Base-by-base conservation (phyloP, 257 asterid genomes). In the Solanum chmielewskii region DNA sequence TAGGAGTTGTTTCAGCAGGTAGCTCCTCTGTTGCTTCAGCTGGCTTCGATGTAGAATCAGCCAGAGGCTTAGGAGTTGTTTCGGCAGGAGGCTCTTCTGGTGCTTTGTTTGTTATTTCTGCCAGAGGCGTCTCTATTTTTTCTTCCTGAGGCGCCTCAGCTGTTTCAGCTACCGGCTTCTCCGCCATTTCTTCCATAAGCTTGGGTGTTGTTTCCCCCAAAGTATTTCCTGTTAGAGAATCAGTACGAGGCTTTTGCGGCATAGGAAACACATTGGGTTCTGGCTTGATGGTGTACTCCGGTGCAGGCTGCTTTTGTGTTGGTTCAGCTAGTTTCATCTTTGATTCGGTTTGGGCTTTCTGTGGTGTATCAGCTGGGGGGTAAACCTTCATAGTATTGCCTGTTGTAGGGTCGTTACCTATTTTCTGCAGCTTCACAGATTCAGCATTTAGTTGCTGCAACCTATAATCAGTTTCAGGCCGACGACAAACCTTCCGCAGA, bases 401-500 rank as follows among this genome's bases (percentile, higher is more conserved):
- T 6, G 82, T 85, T 74, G 59, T 91, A 87, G 89, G 77, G 47
- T 90, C 91, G 1, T 83, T 41, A 82, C 85, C 89, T 11, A 85
- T 66, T 85, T 91, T 95, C 85, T 90, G 94, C 81, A 90, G 90
- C 49, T 88, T 91, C 87, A 27, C 41, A 76, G 89, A 77, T 66
- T 87, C 91, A 18, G 91, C 88, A 87, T 89, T 90, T 47, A 91
- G 92, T 86, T 90, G 93, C 88, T 89, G 94, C 91, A 93, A 81
- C 90, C 96, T 90, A 81, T 90, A 92, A 89, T 93, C 94, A 88
- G 94, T 93, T 89, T 92, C 96, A 44, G 94, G 96, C 83, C 94
- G 87, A 78, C 94, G 93, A 47, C 96, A 92, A 84, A 93, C 87
- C 91, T 93, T 92, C 78, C 92, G 91, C 76, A 91, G 88, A 14